Conservation (phyloP, 768 basidiomycete species). For the Naganishia friedmannii region DNA sequence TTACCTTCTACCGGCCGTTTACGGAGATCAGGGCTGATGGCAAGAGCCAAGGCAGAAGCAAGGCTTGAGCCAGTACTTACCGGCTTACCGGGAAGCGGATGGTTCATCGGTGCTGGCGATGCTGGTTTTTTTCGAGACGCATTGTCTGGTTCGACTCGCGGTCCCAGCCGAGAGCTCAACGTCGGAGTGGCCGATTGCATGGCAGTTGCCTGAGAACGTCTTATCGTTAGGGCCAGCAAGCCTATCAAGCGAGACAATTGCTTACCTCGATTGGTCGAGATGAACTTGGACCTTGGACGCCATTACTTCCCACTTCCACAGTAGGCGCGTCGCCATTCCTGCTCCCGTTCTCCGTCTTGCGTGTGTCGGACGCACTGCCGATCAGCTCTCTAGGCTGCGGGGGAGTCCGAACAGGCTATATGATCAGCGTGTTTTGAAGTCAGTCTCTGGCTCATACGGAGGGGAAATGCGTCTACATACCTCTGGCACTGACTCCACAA, state of each 20-base stretch:
- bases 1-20: conserved; percentile 30
- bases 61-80: background rate
- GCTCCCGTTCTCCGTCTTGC: background rate
- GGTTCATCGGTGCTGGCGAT: background rate
- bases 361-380: background rate
- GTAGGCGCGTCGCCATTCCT: background rate
- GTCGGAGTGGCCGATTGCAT: background rate
- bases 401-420: background rate
- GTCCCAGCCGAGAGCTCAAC: conserved; percentile 5
- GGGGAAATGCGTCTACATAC: background rate
- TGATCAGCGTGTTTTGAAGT: background rate
- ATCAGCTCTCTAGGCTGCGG: conserved; percentile 19
- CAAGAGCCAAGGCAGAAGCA: conserved; percentile 4
- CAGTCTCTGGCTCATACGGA: background rate
- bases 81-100: background rate
- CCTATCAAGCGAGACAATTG: background rate
- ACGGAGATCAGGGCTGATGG: conserved; percentile 15
- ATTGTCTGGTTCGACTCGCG: background rate
- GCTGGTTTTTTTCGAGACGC: background rate
- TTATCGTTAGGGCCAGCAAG: background rate
- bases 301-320: background rate
- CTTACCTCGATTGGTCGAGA: conserved; percentile 8
- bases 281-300: background rate
- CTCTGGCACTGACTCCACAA: background rate
- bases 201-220: background rate